phyloP scores from a whole-genome alignment of 805 yeast genomes.

The Groenewaldozyma tartarivorans region DNA sequence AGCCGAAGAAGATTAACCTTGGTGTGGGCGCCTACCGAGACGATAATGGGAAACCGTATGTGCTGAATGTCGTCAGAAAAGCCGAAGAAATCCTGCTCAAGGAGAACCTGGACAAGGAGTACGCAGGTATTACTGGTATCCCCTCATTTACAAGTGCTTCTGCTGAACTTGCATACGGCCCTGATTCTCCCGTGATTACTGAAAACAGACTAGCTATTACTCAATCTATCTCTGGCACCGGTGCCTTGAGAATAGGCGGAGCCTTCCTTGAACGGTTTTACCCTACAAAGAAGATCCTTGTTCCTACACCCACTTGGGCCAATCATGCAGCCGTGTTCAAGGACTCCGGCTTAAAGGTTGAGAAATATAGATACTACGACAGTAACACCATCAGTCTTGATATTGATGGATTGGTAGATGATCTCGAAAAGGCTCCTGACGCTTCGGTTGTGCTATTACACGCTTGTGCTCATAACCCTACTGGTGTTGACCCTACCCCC shows the following conservation, averaged over 20 bases:
- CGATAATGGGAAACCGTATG: slow-evolving; percentile 78
- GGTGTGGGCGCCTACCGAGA: slow-evolving; percentile 96
- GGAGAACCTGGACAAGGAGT: slow-evolving; percentile 62
- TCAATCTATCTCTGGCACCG: slow-evolving; percentile 93
- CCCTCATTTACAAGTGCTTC: slow-evolving; percentile 58
- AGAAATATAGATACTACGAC: slow-evolving; percentile 65
- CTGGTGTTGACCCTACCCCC: slow-evolving; percentile 82
- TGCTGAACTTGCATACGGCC: slow-evolving; percentile 60
- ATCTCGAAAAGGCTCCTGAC: slow-evolving; percentile 43
- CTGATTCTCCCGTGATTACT: slow-evolving; percentile 45
- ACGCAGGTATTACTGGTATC: slow-evolving; percentile 78
- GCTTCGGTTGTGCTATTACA: slow-evolving; percentile 70
- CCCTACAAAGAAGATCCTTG: slow-evolving; percentile 44
- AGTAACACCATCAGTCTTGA: slow-evolving; percentile 51
- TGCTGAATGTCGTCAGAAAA: slow-evolving; percentile 62
- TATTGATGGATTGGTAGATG: slow-evolving; percentile 51
- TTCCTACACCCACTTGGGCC: slow-evolving; percentile 92
- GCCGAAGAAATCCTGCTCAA: slow-evolving; percentile 49
- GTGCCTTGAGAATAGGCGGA: slow-evolving; percentile 79
- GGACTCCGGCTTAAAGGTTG: slow-evolving; percentile 56
- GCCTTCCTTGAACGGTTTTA: slow-evolving; percentile 62
- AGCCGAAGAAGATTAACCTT: slow-evolving; percentile 40
- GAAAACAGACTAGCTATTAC: slow-evolving; percentile 66
- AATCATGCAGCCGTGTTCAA: slow-evolving; percentile 77
- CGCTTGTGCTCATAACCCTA: slow-evolving; percentile 96